These are phyloP conservation scores for Zychaea mexicana DNA, from an alignment of 371 early-diverging fungal species.

Conservation along the genomic window DNA sequence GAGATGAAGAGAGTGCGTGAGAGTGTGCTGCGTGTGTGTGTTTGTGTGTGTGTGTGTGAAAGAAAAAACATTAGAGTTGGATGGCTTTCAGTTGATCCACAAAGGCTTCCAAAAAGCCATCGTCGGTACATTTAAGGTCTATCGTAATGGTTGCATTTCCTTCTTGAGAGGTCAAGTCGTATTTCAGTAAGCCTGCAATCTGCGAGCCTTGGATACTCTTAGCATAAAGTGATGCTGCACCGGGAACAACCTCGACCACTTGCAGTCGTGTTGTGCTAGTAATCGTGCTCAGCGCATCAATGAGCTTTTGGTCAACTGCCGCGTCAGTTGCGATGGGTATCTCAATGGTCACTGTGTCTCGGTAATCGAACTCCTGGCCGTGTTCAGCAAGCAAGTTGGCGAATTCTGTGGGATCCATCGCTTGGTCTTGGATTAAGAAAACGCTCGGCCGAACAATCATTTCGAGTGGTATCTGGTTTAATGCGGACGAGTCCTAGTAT, in stretches of 20 bases:
- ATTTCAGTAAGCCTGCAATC: slow-evolving; percentile 76
- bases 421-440: slow-evolving; percentile 45
- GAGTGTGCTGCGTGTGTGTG: too few species aligned
- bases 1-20: not conserved
- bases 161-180: slow-evolving; percentile 28
- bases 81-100: slow-evolving; percentile 12
- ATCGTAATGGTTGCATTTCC: slow-evolving; percentile 45
- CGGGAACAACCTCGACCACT: slow-evolving; percentile 72
- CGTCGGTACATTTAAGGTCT: slow-evolving; percentile 72
- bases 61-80: not conserved
- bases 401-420: slow-evolving; percentile 59
- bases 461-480: slow-evolving; percentile 26
- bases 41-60: too few species aligned
- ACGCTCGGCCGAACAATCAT: slow-evolving; percentile 50
- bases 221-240: slow-evolving; percentile 76
- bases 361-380: slow-evolving; percentile 54
- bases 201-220: slow-evolving; percentile 63
- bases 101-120: slow-evolving; percentile 56
- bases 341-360: slow-evolving; percentile 26
- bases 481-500: slow-evolving; percentile 28
- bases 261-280: slow-evolving; percentile 51
- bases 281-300: slow-evolving; percentile 52
- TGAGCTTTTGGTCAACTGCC: slow-evolving; percentile 39
- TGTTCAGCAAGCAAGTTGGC: slow-evolving; percentile 55
- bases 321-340: slow-evolving; percentile 21